Conservation (phyloP, 805 yeast species). For the Ogataea kodamae region DNA sequence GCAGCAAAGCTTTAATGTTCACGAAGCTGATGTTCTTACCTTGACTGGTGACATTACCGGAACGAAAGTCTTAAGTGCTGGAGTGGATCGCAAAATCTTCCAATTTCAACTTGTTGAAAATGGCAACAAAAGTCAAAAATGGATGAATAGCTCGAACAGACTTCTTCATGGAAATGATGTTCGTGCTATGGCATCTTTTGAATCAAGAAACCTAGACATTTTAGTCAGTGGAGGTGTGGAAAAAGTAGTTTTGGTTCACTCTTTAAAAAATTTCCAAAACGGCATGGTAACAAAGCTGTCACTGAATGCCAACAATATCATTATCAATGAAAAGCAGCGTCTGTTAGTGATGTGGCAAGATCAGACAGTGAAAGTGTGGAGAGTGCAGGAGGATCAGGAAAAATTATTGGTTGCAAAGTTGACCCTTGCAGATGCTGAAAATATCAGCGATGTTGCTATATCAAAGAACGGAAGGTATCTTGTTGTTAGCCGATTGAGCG, state of each 20-base stretch:
- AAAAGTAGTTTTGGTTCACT: constrained; percentile 60
- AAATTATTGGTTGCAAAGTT: constrained; percentile 64
- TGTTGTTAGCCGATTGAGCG: constrained; percentile 66
- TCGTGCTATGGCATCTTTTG: constrained; percentile 68
- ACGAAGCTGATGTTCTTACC: constrained; percentile 87
- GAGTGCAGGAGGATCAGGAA: constrained; percentile 36
- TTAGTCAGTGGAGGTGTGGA: constrained; percentile 85
- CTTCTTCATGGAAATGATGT: constrained; percentile 84
- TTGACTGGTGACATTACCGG: constrained; percentile 59
- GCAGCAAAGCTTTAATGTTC: constrained; percentile 75
- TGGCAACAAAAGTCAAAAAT: constrained; percentile 41
- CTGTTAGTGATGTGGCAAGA: constrained; percentile 77
- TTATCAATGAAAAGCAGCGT: constrained; percentile 44
- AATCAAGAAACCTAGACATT: constrained; percentile 62
- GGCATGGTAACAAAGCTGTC: constrained; percentile 72
- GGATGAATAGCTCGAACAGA: constrained; percentile 77
- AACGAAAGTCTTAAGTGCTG: constrained; percentile 74
- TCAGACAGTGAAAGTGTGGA: constrained; percentile 80
- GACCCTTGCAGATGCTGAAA: constrained; percentile 70
- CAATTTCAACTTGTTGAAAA: constrained; percentile 54
- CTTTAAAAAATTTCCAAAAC: constrained; percentile 63
- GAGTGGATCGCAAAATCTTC: constrained; percentile 89
- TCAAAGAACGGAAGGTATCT: constrained; percentile 63
- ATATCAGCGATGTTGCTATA: constrained; percentile 64
- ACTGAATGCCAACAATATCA: constrained; percentile 33